Conservation (phyloP, 148 eudicot species). For the Mesembryanthemum crystallinum region DNA sequence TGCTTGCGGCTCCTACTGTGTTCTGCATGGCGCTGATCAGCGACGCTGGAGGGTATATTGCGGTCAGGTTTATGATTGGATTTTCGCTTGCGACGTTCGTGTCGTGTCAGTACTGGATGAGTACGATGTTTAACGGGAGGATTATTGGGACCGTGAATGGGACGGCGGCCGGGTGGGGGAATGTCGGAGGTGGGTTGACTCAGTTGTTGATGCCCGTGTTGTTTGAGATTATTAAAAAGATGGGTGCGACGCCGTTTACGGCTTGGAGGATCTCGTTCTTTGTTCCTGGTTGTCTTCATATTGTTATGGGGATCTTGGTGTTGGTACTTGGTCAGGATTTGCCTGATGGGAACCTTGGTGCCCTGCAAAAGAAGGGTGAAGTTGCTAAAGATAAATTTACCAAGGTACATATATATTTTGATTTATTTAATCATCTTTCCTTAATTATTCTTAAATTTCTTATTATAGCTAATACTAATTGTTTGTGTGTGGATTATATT, state of each 20-base stretch:
- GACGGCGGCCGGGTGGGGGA: slow-evolving; percentile 62
- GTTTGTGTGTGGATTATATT: neutral
- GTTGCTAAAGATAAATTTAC: slow-evolving; percentile 37
- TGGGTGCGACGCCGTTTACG: slow-evolving; percentile 34
- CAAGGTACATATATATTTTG: no score
- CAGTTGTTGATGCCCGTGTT: slow-evolving; percentile 57
- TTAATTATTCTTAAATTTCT: no score
- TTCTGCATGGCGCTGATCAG: slow-evolving; percentile 38
- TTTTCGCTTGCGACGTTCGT: slow-evolving; percentile 44
- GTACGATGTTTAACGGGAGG: slow-evolving; percentile 48
- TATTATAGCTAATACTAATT: neutral
- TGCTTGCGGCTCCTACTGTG: slow-evolving; percentile 37
- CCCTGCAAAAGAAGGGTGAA: slow-evolving; percentile 40
- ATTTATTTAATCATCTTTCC: no score
- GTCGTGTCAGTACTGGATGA: slow-evolving; percentile 60
- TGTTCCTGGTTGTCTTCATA: slow-evolving; percentile 44
- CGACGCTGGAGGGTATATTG: slow-evolving; percentile 33
- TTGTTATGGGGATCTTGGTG: slow-evolving; percentile 43
- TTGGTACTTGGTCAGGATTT: slow-evolving; percentile 51
- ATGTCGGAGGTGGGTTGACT: slow-evolving; percentile 56
- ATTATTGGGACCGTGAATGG: slow-evolving; percentile 53
- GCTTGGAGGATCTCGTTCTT: slow-evolving; percentile 68
- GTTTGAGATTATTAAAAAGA: slow-evolving; percentile 27
- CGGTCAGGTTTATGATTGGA: slow-evolving; percentile 44
- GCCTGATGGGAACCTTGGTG: slow-evolving; percentile 54